These are phyloP conservation scores for Cordyceps militaris DNA, from an alignment of 2,329 filamentous ascomycete species.

Conservation along the genomic window DNA sequence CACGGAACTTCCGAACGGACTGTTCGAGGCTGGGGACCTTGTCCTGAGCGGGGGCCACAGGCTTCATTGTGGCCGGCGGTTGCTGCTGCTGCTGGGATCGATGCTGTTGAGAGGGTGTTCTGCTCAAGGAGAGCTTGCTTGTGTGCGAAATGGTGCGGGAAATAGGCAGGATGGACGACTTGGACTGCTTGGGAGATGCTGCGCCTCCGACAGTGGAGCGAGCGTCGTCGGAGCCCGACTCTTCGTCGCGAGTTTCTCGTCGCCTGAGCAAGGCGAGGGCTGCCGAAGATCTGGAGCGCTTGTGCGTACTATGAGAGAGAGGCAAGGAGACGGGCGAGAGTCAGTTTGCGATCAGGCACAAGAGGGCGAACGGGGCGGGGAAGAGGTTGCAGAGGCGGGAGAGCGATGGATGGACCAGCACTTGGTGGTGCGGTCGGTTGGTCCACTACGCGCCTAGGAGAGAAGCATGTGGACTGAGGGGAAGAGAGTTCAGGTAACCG, in stretches of 20 bases:
- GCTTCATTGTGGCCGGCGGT: constrained; percentile 20
- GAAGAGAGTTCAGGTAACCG: not conserved
- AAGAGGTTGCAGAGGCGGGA: not conserved
- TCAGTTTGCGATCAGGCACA: not conserved
- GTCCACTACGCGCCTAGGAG: constrained; percentile 7
- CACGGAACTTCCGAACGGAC: constrained; percentile 86
- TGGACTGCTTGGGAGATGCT: constrained; percentile 25
- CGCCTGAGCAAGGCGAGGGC: constrained; percentile 49
- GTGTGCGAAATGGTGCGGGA: constrained; percentile 33
- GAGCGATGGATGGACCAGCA: not conserved
- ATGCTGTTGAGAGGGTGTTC: constrained; percentile 28
- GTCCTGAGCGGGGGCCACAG: constrained; percentile 23
- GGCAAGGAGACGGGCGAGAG: not conserved
- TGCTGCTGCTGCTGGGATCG: constrained; percentile 25
- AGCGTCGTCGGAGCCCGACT: constrained; percentile 47
- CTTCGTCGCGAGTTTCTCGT: constrained; percentile 43
- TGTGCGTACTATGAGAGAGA: constrained; percentile 33
- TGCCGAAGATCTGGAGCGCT: constrained; percentile 47
- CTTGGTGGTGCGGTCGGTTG: not conserved
- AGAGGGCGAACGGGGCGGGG: not conserved
- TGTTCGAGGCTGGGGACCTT: constrained; percentile 67
- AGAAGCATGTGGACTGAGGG: constrained; percentile 7
- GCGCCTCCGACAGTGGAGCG: constrained; percentile 32
- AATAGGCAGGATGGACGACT: constrained; percentile 26
- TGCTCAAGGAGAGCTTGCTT: constrained; percentile 41